phyloP scores from a whole-genome alignment of 1,284 basidiomycete species.

The Moniliella sp. region DNA sequence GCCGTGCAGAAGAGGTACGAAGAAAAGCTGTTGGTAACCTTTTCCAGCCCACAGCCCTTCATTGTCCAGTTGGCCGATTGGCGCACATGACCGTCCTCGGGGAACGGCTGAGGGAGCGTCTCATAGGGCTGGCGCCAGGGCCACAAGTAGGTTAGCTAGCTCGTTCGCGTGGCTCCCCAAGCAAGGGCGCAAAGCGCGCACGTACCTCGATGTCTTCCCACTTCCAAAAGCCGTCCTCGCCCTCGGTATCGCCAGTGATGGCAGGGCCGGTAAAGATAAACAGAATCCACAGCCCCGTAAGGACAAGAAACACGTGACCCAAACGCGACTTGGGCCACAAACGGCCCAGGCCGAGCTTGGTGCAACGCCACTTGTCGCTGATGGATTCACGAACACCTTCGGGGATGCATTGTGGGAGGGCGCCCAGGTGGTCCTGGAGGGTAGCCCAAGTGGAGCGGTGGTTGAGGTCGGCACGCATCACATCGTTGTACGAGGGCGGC shows the following conservation, averaged over 20 bases:
- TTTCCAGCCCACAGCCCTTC: background rate
- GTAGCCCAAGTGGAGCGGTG: background rate
- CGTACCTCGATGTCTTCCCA: background rate
- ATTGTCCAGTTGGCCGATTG: background rate
- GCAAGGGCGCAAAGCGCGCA: background rate
- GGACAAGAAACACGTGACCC: background rate
- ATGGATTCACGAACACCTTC: background rate
- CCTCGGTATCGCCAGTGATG: background rate
- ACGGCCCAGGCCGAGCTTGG: background rate
- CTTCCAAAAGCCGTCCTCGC: background rate
- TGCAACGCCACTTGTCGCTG: background rate
- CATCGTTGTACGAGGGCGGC: background rate
- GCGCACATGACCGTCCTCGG: background rate
- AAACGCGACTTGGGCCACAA: background rate
- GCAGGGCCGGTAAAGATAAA: background rate
- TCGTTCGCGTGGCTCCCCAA: background rate
- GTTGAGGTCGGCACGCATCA: background rate
- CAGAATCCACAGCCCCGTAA: background rate
- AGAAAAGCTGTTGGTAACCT: background rate
- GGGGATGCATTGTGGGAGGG: background rate
- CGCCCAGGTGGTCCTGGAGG: background rate
- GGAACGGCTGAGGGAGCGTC: background rate
- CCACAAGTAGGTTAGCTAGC: background rate
- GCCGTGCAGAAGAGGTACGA: background rate
- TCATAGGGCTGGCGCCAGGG: background rate